These are phyloP conservation scores for Kwoniella sp. DNA, from an alignment of 768 basidiomycete genomes.

Conservation along the genomic window DNA sequence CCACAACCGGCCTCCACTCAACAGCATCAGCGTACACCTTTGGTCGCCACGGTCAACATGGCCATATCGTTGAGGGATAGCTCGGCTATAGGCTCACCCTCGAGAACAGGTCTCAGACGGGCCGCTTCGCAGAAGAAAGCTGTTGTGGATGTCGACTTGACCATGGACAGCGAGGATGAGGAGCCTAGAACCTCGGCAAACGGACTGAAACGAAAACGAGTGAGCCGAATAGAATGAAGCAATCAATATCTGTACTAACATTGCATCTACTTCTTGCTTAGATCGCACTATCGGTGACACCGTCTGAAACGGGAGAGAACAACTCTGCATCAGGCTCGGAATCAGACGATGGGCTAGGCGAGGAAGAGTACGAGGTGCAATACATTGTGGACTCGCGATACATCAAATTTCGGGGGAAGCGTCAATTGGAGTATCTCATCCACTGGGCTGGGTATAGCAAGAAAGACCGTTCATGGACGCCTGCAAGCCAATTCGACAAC, in stretches of 20 bases:
- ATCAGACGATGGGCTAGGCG: conserved; percentile 27
- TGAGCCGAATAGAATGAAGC: conserved; percentile 9
- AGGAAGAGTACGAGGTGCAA: conserved; percentile 47
- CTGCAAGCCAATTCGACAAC: conserved; percentile 39
- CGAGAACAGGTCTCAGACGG: conserved; percentile 20
- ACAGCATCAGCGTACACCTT: too few species aligned
- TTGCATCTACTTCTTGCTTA: not conserved
- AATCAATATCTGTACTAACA: too few species aligned
- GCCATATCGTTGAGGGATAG: conserved; percentile 7
- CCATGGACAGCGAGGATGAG: conserved; percentile 29
- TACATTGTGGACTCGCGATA: conserved; percentile 44
- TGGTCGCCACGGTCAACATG: too few species aligned
- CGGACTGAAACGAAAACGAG: conserved; percentile 26
- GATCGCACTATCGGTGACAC: conserved; percentile 11
- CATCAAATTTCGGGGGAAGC: conserved; percentile 16
- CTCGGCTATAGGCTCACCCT: conserved; percentile 8
- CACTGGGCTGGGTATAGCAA: conserved; percentile 41
- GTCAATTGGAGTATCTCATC: conserved; percentile 35
- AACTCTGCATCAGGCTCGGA: conserved; percentile 8
- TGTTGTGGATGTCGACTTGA: conserved; percentile 39
- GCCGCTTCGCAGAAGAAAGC: conserved; percentile 28
- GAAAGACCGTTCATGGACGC: conserved; percentile 40
- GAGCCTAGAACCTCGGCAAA: conserved; percentile 2
- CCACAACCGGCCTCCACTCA: too few species aligned
- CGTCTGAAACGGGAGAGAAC: conserved; percentile 2